A percentile compares a stretch with the other conserved stretches of the same genome.
These are phyloP conservation scores for Fistulinella cinereoalba DNA, from an alignment of 1,284 basidiomycete species.

Conservation along the genomic window DNA sequence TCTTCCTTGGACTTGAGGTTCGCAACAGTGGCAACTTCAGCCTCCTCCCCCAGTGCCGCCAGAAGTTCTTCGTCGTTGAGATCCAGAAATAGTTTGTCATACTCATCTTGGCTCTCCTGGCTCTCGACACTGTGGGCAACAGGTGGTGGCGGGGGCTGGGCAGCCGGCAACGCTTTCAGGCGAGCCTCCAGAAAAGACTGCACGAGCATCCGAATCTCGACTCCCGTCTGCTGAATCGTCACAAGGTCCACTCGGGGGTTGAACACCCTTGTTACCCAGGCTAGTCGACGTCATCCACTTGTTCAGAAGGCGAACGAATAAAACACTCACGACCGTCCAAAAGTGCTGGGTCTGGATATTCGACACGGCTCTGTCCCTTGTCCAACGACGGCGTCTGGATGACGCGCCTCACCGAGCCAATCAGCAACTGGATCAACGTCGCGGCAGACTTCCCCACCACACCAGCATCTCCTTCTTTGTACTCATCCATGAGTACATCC, in stretches of 20 bases:
- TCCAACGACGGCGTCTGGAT: slow-evolving; percentile 52
- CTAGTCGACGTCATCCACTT: slow-evolving; percentile 34
- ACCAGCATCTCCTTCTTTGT: slow-evolving; percentile 30
- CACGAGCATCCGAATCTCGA: slow-evolving; percentile 40
- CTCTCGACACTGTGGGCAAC: slow-evolving; percentile 35
- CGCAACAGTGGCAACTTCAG: slow-evolving; percentile 19
- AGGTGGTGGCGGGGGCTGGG: slow-evolving; percentile 38
- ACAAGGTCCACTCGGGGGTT: slow-evolving; percentile 41
- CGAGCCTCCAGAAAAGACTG: slow-evolving; percentile 68
- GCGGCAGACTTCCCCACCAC: slow-evolving; percentile 21
- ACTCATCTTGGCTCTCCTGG: slow-evolving; percentile 79
- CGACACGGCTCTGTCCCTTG: slow-evolving; percentile 20
- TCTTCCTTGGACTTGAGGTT: slow-evolving; percentile 41
- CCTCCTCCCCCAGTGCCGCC: slow-evolving; percentile 47
- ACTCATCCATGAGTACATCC: slow-evolving; percentile 58
- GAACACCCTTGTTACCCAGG: slow-evolving; percentile 63
- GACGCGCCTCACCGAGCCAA: slow-evolving; percentile 62
- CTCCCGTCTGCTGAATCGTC: slow-evolving; percentile 32
- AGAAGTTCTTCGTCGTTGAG: slow-evolving; percentile 59
- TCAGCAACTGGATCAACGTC: slow-evolving; percentile 48
- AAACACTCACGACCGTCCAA: slow-evolving; percentile 55
- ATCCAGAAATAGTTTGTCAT: slow-evolving; percentile 53
- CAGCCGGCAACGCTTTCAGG: slow-evolving; percentile 46
- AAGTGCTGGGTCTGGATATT: slow-evolving; percentile 68
- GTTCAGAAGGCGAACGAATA: not conserved